Conservation (phyloP, 805 yeast species). For the Candida xiaguanensis region DNA sequence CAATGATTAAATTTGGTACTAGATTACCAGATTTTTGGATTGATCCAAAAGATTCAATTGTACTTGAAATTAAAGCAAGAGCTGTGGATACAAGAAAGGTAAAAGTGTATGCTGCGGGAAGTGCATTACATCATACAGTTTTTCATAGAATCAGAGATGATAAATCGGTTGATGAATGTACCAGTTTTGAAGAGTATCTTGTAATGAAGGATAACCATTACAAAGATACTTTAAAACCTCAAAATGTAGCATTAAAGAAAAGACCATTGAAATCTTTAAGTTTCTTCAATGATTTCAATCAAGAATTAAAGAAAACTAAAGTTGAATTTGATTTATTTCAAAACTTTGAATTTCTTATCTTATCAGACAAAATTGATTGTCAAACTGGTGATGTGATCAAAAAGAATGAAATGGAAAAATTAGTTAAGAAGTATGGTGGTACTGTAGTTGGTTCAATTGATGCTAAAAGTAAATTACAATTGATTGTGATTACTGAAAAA, state of each 20-base stretch:
- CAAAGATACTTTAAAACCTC: conserved; percentile 22
- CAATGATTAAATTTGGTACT: conserved; percentile 51
- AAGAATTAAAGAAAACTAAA: conserved; percentile 7
- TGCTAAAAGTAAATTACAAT: conserved; percentile 2
- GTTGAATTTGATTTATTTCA: conserved; percentile 34
- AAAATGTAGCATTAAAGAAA: conserved; percentile 25
- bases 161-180: conserved; percentile 54
- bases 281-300: conserved; percentile 15
- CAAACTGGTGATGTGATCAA: conserved; percentile 27
- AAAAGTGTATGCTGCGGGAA: conserved; percentile 54
- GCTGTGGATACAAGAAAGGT: conserved; percentile 51
- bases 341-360: conserved; percentile 45
- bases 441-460: conserved; percentile 22
- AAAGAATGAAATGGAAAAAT: conserved; percentile 30
- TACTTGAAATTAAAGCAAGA: conserved; percentile 80
- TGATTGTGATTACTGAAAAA: conserved; percentile 11
- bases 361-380: conserved; percentile 46
- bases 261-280: conserved; percentile 12
- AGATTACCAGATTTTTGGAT: conserved; percentile 74
- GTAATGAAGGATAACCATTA: conserved; percentile 28
- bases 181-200: conserved; percentile 53
- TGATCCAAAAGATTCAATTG: conserved; percentile 70
- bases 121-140: conserved; percentile 74
- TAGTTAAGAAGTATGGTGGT: conserved; percentile 52
- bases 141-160: conserved; percentile 67